Conservation (phyloP, 208 protist genomes). For the Wallacemonas sp. region DNA sequence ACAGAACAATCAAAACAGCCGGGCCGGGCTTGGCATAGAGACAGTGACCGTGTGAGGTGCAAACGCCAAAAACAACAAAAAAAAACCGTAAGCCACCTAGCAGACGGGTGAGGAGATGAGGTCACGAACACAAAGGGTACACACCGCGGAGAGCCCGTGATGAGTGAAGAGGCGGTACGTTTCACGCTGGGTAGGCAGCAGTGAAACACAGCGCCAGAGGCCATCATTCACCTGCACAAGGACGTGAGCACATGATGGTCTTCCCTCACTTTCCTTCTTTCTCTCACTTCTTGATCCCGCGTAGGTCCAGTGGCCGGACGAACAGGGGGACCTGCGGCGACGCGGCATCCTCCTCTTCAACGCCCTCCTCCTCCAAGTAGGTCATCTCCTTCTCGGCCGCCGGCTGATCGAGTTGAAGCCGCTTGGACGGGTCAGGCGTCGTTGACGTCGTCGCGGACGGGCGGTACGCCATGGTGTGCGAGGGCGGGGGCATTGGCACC, state of each 20-base stretch:
- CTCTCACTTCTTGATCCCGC: constrained; percentile 31
- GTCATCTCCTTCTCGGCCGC: background rate
- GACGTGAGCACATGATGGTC: background rate
- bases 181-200: no score
- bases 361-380: background rate
- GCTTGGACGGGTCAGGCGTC: background rate
- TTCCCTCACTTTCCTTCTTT: no score
- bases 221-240: background rate
- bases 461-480: background rate
- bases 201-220: no score
- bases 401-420: background rate
- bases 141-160: background rate
- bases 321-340: constrained; percentile 7
- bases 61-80: no score
- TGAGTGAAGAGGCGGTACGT: no score
- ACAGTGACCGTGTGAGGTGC: background rate
- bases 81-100: no score
- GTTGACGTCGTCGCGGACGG: background rate
- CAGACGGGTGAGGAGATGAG: no score
- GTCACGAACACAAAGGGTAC: background rate
- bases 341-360: constrained; percentile 1
- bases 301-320: constrained; percentile 33
- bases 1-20: background rate
- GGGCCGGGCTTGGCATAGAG: no score
- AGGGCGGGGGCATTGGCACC: background rate